phyloP scores from a whole-genome alignment of 2,329 filamentous ascomycete genomes.

The Phyllosticta citrichinensis region DNA sequence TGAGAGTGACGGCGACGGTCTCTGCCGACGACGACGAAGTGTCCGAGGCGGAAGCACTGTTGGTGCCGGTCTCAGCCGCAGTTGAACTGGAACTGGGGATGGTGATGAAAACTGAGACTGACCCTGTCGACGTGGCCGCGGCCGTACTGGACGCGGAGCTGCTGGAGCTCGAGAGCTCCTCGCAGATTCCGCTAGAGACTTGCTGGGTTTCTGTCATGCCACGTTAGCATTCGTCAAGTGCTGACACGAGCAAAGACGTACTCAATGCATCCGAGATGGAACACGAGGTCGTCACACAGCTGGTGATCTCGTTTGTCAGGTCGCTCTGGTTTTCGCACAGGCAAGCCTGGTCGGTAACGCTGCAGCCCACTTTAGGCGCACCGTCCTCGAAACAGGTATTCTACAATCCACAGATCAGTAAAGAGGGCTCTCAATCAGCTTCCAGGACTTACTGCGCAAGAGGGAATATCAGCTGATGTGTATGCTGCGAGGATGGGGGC shows the following conservation, averaged over 20 bases:
- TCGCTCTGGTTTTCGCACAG: slow-evolving; percentile 38
- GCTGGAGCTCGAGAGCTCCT: slow-evolving; percentile 8
- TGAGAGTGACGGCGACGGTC: not conserved
- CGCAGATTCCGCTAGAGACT: slow-evolving; percentile 19
- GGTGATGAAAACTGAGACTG: slow-evolving; percentile 3
- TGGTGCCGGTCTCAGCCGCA: slow-evolving; percentile 7
- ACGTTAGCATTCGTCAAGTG: not conserved
- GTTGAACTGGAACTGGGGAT: not conserved
- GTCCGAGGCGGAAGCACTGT: not conserved
- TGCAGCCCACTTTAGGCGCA: slow-evolving; percentile 39
- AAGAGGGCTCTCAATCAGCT: too few species aligned
- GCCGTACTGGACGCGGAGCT: slow-evolving; percentile 17
- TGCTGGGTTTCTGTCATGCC: slow-evolving; percentile 10
- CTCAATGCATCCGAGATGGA: slow-evolving; percentile 26
- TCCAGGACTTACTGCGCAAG: slow-evolving; percentile 23
- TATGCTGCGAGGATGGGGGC: slow-evolving; percentile 5
- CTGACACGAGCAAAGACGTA: slow-evolving; percentile 19
- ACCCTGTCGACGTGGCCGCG: slow-evolving; percentile 1
- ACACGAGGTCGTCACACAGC: slow-evolving; percentile 31
- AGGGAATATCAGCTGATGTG: slow-evolving; percentile 16
- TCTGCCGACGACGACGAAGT: not conserved
- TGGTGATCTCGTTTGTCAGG: slow-evolving; percentile 30
- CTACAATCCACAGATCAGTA: slow-evolving; percentile 17
- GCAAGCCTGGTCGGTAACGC: slow-evolving; percentile 38
- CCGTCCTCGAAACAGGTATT: slow-evolving; percentile 39